Conservation (phyloP, 176 grass and related monocot species). For the Calamus simplicifolius region DNA sequence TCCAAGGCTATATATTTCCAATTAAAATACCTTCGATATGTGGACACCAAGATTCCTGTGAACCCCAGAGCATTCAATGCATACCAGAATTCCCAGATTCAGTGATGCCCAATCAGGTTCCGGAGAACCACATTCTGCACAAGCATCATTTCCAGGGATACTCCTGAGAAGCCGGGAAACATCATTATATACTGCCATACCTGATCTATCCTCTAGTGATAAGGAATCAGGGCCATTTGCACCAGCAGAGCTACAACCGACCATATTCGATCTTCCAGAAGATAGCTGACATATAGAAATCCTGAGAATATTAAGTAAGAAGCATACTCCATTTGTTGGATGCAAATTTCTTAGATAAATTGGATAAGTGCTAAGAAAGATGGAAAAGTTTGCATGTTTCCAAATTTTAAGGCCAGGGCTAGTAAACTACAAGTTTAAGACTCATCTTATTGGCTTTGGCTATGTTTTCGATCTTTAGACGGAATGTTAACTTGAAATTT, state of each 20-base stretch:
- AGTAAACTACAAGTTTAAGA: too few species aligned
- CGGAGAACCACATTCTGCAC: slow-evolving; percentile 74
- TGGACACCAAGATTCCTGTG: slow-evolving; percentile 97
- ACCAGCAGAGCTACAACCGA: slow-evolving; percentile 22
- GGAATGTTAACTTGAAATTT: too few species aligned
- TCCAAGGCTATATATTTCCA: too few species aligned
- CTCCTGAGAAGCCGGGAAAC: slow-evolving; percentile 44
- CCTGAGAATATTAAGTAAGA: background rate
- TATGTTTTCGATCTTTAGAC: too few species aligned
- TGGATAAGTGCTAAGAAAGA: too few species aligned
- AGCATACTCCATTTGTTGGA: too few species aligned
- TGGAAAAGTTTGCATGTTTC: too few species aligned
- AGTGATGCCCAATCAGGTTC: slow-evolving; percentile 96
- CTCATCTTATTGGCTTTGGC: too few species aligned
- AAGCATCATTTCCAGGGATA: slow-evolving; percentile 89
- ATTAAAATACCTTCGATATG: slow-evolving; percentile 64
- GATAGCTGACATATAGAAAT: slow-evolving; percentile 42
- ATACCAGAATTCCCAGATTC: slow-evolving; percentile 89
- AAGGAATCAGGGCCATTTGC: slow-evolving; percentile 31
- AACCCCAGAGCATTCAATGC: slow-evolving; percentile 92
- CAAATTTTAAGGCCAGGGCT: too few species aligned
- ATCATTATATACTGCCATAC: slow-evolving; percentile 50
- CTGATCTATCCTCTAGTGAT: slow-evolving; percentile 33
- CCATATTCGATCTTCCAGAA: slow-evolving; percentile 30
- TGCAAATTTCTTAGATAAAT: too few species aligned